Base-by-base conservation (phyloP, 352 stramenopile species). In the Globisporangium irregulare region DNA sequence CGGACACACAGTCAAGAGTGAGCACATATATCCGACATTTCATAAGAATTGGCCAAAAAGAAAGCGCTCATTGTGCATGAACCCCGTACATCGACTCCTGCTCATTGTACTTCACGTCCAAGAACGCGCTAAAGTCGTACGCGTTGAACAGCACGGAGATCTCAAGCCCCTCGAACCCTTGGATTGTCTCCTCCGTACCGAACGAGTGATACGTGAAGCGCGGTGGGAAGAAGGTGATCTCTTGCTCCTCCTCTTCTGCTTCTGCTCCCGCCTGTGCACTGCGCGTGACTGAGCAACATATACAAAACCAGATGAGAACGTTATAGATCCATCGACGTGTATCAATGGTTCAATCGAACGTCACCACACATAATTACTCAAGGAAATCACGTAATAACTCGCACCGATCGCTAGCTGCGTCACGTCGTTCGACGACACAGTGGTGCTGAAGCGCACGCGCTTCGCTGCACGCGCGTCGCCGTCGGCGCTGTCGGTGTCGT, bases 171-270 rank as follows among this genome's bases (percentile, higher is more conserved):
- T 85, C 73, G 36, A 89, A 94, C 7, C 86, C 85, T 60, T 86
- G 75, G 20, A 94, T 74, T n/a, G 71, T 36, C 64, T 95, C 86
- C 10, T 92, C 78, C 27, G 85, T 91, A 7, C 84, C 85, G 59
- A 93, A 94, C 29, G 81, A 79, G 51, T 95, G 87, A 70, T 95
- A 95, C 61, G 87, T 92, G 72, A 93, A 94, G 53, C 76, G 78
- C 15, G 87, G 87, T 20, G 71, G 70, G 68, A 94, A 94, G 63
- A 68, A 84, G 12, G 78, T 56, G 32, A 84, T 73, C 48, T 62
- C 10, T 9, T 62, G 69, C 34, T 78, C 56, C 41, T 77, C 61
- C 14, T 75, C 68, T 74, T 38, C 29, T 12, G 24, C 9, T 2
- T 51, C 43, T 22, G 18, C 18, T 9, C 12, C 38, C 4, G 84